Base-by-base conservation (phyloP, 208 protist species). In the Leishmania tropica region DNA sequence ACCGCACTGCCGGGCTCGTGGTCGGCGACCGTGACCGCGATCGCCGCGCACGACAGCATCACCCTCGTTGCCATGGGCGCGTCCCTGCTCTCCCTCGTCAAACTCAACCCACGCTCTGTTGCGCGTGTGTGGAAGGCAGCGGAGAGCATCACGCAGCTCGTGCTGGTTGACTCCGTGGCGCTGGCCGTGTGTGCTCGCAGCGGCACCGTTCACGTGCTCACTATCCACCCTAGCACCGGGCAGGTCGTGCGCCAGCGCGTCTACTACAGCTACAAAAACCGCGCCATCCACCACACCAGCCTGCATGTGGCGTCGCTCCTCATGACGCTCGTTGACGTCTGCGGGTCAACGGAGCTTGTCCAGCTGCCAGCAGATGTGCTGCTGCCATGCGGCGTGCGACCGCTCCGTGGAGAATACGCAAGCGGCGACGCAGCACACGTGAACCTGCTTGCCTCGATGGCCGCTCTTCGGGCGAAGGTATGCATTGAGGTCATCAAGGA, bases 331-430 rank as follows among this genome's bases (percentile, higher is more conserved):
- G 93, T 95, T 42, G 87, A 89, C 72, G 68, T 78, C 37, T 89
- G 79, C 62, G 91, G 91, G 24, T 85, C 81, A 19, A 90, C 92
- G 35, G 93, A 96, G 84, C 85, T 96, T 21, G 90, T 90, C 19
- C 75, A 84, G 79, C 83, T 94, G 78, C 90, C 91, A 19, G 53
- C 71, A 19, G 81, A 79, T 56, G 80, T 76, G 28, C 28, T 80
- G 3, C 72, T 80, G 40, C 75, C 64, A 3, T 64, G 58, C 40
- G 62, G 73, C 58, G 40, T 47, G 40, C 67, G 40, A 19, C 81
- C 76, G 37, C 40, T 81, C 40, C 40, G 45, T 19, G 73, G 73
- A 45, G 65, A 84, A 47, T 77, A 51, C 37, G 54, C 60, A 48
- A 7, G 78, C 7, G 78, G 54, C n/a, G 40, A 35, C 42, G 67